These are phyloP conservation scores for Monascus ruber DNA, from an alignment of 2,329 filamentous ascomycete species.

Conservation along the genomic window DNA sequence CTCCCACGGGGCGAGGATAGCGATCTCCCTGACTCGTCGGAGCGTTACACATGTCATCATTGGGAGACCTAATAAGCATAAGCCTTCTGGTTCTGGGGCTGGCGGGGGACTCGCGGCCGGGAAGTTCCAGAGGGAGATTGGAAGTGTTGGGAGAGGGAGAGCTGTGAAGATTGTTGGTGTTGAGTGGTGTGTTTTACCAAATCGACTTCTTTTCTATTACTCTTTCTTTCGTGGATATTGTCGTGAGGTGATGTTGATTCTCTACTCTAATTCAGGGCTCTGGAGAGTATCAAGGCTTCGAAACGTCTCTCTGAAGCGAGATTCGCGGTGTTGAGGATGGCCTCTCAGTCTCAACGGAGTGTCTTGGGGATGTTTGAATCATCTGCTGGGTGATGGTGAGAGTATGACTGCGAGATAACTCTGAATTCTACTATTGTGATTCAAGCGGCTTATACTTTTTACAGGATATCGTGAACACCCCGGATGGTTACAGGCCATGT, in stretches of 20 bases:
- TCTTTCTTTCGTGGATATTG: background rate
- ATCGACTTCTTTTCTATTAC: no score
- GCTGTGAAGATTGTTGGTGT: slow-evolving; percentile 68
- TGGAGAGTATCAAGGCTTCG: slow-evolving; percentile 71
- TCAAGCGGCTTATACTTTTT: no score
- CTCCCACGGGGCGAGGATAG: slow-evolving; percentile 60
- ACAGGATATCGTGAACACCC: no score
- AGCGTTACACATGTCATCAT: slow-evolving; percentile 80
- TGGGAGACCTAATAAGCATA: slow-evolving; percentile 42
- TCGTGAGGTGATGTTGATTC: slow-evolving; percentile 5
- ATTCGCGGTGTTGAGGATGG: slow-evolving; percentile 55
- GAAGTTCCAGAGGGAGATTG: slow-evolving; percentile 75
- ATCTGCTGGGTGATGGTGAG: no score
- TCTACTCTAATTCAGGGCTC: slow-evolving; percentile 45
- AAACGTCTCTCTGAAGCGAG: slow-evolving; percentile 63
- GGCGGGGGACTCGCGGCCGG: slow-evolving; percentile 65
- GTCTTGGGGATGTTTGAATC: slow-evolving; percentile 44
- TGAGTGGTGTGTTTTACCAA: slow-evolving; percentile 53
- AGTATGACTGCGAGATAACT: no score
- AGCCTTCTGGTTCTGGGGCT: slow-evolving; percentile 37
- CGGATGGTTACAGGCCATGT: no score
- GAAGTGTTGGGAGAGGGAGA: slow-evolving; percentile 48
- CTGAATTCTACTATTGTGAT: no score
- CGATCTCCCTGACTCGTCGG: slow-evolving; percentile 58
- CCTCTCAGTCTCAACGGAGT: slow-evolving; percentile 51